Percentiles rank a stretch among this genome's conserved stretches.
These are phyloP conservation scores for Casaregolazyma lundiana DNA, from an alignment of 1,139 yeast species.

Conservation along the genomic window DNA sequence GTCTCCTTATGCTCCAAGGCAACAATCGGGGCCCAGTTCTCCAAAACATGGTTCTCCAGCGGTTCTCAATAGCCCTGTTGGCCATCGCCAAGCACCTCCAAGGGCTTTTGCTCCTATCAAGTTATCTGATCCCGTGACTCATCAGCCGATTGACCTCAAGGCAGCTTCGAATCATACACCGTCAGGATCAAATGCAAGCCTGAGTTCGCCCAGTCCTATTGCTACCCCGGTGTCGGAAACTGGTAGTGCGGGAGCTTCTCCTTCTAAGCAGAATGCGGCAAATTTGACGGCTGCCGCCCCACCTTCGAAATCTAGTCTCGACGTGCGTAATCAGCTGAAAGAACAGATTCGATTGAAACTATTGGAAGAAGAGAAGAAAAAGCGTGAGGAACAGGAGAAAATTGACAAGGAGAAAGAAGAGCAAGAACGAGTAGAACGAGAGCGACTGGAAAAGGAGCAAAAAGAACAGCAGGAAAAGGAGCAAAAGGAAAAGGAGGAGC, in stretches of 20 bases:
- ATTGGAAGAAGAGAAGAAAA: constrained; percentile 20
- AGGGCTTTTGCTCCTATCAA: constrained; percentile 26
- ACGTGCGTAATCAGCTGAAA: constrained; percentile 22
- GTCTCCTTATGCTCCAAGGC: constrained; percentile 7
- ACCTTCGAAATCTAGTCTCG: constrained; percentile 9
- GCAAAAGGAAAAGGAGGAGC: constrained; percentile 15
- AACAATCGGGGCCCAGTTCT: constrained; percentile 6
- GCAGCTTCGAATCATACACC: constrained; percentile 11
- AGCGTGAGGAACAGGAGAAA: constrained; percentile 14
- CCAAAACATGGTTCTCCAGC: constrained; percentile 13
- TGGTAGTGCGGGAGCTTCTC: constrained; percentile 12
- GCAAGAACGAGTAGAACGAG: constrained; percentile 14
- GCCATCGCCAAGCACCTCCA: constrained; percentile 13
- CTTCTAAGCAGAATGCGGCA: constrained; percentile 9
- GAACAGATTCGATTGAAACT: constrained; percentile 23
- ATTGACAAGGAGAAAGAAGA: constrained; percentile 8
- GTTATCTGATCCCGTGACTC: constrained; percentile 28
- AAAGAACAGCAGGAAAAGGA: constrained; percentile 14
- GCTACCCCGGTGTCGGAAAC: constrained; percentile 10
- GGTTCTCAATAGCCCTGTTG: constrained; percentile 10
- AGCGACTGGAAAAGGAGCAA: constrained; percentile 19
- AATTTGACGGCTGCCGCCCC: constrained; percentile 8
- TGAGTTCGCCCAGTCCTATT: constrained; percentile 13
- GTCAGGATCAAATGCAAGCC: constrained; percentile 10
- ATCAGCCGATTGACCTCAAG: constrained; percentile 25